These are phyloP conservation scores for Calophaca sinica DNA, from an alignment of 306 rosid genomes.

Conservation along the genomic window DNA sequence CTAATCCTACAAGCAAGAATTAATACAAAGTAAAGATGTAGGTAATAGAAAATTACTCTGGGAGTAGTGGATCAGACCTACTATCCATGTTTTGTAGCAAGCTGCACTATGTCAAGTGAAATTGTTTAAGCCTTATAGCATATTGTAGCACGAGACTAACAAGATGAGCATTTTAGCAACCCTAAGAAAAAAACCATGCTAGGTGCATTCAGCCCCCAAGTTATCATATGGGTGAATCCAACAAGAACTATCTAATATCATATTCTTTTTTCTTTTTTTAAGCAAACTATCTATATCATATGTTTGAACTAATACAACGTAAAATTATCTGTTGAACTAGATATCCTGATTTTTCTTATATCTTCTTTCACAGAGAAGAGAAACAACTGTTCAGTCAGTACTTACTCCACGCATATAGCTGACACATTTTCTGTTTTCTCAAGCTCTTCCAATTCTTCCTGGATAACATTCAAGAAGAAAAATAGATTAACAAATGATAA, in stretches of 20 bases:
- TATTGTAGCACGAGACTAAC: constrained; percentile 2
- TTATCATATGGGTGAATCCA: constrained; percentile 10
- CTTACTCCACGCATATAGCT: constrained; percentile 74
- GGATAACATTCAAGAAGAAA: constrained; percentile 42
- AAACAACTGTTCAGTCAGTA: constrained; percentile 34
- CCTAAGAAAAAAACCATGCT: background rate
- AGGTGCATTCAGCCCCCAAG: background rate
- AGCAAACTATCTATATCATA: background rate
- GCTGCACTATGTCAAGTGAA: constrained; percentile 52
- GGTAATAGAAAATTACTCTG: constrained; percentile 59
- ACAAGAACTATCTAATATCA: background rate
- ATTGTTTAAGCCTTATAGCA: constrained; percentile 33
- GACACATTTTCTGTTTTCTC: constrained; percentile 72
- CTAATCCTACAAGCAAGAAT: constrained; percentile 7
- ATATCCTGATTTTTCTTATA: background rate
- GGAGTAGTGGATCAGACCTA: constrained; percentile 73
- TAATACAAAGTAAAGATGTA: constrained; percentile 36
- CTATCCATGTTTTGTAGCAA: constrained; percentile 60
- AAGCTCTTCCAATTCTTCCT: constrained; percentile 82
- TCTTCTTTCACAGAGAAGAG: constrained; percentile 12
- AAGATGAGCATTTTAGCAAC: constrained; percentile 17
- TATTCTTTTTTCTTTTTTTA: no score
- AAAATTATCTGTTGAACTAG: background rate
- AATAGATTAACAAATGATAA: constrained; percentile 35
- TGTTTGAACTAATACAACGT: background rate